Evolutionary conservation across 768 basidiomycete species (phyloP).

Genomic region (Panellus pusillus): DNA sequence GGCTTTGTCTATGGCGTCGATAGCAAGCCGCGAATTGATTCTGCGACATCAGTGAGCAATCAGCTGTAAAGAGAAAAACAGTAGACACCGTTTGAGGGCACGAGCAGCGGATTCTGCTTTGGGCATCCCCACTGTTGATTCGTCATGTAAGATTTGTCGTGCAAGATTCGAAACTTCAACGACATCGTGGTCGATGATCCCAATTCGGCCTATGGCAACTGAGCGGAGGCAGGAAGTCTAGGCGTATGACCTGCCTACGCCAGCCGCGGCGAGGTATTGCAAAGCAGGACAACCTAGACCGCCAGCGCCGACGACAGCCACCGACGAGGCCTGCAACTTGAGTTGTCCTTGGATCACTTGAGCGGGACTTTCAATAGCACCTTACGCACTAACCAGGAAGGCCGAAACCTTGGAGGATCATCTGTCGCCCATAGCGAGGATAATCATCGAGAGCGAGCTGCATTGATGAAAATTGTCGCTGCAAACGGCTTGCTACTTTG

Average conservation of each 20-base stretch:
- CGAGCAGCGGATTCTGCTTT: constrained; percentile 83
- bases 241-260: constrained; percentile 64
- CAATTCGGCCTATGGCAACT: constrained; percentile 65
- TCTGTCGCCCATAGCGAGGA: constrained; percentile 90
- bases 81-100: constrained; percentile 60
- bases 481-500: too few species aligned
- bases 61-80: background rate
- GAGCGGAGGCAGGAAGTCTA: background rate
- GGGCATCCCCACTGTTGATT: constrained; percentile 68
- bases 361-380: background rate
- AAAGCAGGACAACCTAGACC: constrained; percentile 95
- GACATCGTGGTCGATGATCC: constrained; percentile 84
- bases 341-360: constrained; percentile 64
- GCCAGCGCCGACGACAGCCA: constrained; percentile 91
- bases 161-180: constrained; percentile 91
- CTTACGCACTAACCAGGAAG: constrained; percentile 59
- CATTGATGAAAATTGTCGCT: constrained; percentile 2
- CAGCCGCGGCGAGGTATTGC: constrained; percentile 91
- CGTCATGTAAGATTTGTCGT: constrained; percentile 87
- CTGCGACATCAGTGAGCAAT: constrained; percentile 39
- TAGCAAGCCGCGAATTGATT: constrained; percentile 66
- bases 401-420: constrained; percentile 91
- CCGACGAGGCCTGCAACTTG: constrained; percentile 70
- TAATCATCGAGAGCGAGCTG: constrained; percentile 66
- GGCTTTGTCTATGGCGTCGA: constrained; percentile 55